Conservation (phyloP, 2,329 filamentous ascomycete genomes). For the Curvularia hawaiiensis region DNA sequence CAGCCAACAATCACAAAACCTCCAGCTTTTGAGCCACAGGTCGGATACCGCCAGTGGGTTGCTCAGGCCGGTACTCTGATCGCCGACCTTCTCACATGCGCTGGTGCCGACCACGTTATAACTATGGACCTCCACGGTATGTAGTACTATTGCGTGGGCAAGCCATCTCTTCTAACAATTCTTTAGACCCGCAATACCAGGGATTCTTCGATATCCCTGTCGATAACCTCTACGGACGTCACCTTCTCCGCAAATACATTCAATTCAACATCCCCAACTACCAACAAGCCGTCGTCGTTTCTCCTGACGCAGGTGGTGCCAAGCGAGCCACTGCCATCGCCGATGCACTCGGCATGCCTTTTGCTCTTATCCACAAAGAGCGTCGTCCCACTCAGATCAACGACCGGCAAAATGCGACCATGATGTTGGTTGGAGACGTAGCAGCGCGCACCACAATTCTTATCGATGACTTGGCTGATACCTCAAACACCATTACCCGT, state of each 20-base stretch:
- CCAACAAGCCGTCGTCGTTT: slow-evolving; percentile 88
- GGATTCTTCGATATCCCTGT: slow-evolving; percentile 99
- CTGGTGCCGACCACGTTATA: slow-evolving; percentile 94
- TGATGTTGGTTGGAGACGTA: slow-evolving; percentile 94
- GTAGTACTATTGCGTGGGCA: neutral
- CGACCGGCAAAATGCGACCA: slow-evolving; percentile 79
- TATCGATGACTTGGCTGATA: slow-evolving; percentile 93
- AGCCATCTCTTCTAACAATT: slow-evolving; percentile 13
- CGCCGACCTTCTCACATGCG: slow-evolving; percentile 91
- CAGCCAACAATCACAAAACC: slow-evolving; percentile 52
- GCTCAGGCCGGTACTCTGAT: slow-evolving; percentile 95
- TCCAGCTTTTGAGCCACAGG: slow-evolving; percentile 74
- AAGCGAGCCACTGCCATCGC: slow-evolving; percentile 96
- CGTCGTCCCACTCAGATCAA: slow-evolving; percentile 85
- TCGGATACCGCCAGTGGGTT: slow-evolving; percentile 98
- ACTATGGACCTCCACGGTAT: slow-evolving; percentile 79
- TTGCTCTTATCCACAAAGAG: slow-evolving; percentile 98
- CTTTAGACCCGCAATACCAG: slow-evolving; percentile 89
- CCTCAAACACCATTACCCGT: slow-evolving; percentile 94
- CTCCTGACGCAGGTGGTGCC: slow-evolving; percentile 93
- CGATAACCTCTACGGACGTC: slow-evolving; percentile 91
- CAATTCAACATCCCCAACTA: slow-evolving; percentile 84
- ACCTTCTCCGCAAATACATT: slow-evolving; percentile 70
- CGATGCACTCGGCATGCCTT: slow-evolving; percentile 89
- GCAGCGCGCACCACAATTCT: slow-evolving; percentile 82